Conservation (phyloP, 768 basidiomycete species). For the Rhizopogon vesiculosus region DNA sequence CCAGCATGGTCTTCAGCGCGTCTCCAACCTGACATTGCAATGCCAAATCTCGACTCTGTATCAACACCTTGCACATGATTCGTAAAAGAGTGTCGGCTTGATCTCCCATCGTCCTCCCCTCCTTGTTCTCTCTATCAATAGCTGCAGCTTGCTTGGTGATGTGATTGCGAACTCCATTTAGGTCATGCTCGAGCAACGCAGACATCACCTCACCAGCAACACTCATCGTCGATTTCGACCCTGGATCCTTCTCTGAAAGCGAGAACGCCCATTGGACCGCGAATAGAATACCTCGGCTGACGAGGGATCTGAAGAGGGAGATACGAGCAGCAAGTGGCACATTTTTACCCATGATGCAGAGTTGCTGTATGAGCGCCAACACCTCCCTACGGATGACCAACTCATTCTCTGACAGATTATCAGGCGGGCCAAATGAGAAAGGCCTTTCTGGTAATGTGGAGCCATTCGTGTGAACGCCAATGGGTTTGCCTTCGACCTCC, state of each 20-base stretch:
- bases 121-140: slow-evolving; percentile 61
- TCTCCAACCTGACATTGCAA: slow-evolving; percentile 91
- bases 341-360: slow-evolving; percentile 95
- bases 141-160: slow-evolving; percentile 76
- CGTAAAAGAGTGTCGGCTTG: slow-evolving; percentile 72
- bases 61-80: slow-evolving; percentile 72
- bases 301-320: slow-evolving; percentile 78
- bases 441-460: slow-evolving; percentile 15
- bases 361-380: slow-evolving; percentile 84
- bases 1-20: slow-evolving; percentile 76
- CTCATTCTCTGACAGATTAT: slow-evolving; percentile 51
- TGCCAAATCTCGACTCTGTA: slow-evolving; percentile 77
- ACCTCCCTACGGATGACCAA: slow-evolving; percentile 66
- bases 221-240: slow-evolving; percentile 58
- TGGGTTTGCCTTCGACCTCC: slow-evolving; percentile 34
- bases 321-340: slow-evolving; percentile 87
- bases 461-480: slow-evolving; percentile 32
- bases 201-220: slow-evolving; percentile 85
- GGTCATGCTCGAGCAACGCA: slow-evolving; percentile 85
- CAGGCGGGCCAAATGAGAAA: slow-evolving; percentile 56
- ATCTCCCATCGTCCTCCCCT: slow-evolving; percentile 50
- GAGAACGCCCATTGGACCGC: slow-evolving; percentile 91
- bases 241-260: slow-evolving; percentile 53
- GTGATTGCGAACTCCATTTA: slow-evolving; percentile 80
- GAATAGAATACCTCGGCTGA: slow-evolving; percentile 84